Base-by-base conservation (phyloP, 2,329 filamentous ascomycete species). In the Paraconiothyrium sp. region DNA sequence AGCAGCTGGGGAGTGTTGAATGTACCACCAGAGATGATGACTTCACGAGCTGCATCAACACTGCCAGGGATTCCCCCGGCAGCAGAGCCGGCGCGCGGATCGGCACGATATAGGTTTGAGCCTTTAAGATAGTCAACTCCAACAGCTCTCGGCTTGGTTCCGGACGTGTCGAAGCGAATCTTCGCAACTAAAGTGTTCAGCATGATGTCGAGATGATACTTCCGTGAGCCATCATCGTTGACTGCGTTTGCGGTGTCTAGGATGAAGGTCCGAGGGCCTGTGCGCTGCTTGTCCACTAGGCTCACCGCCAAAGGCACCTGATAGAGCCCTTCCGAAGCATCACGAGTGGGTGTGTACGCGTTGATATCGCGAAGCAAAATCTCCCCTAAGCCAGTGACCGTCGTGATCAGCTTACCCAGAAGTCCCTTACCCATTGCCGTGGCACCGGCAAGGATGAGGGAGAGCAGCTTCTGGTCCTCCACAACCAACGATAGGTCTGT, bases 1-100 rank as follows among this genome's bases (percentile, higher is more conserved):
- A 90, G 83, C 4, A 90, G 72, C 74, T 90, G 88, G 3, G 87
- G 87, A 1, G 84, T 84, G 73, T 89, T 87, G 73, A 85, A 89
- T 0, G 85, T 83, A 4, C 88, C 88, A 4, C 41, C 63, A 4
- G 67, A 60, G 16, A 69, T 52, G 43, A 69, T 66, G 50, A 69
- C 67, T 54, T 68, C 66, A 24, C 60, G 59, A 10, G 13, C 16
- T 9, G 55, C 55, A 10, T 27, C 9, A n/a, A 50, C 55, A 2
- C 13, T 16, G 22, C 46, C 46, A 9, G 27, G 46, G 4, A 11
- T 30, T 10, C 30, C 24, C 6, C 39, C 39, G 39, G 39, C 8
- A 2, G 39, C 13, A 46, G 20, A 10, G 6, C 20, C 43, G 14
- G 46, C 14, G 24, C 14, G 14, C 14, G 24, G 24, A n/a, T 49